Evolutionary conservation across 2,329 filamentous ascomycete species (phyloP).

Genomic region (Aspergillus sclerotialis): DNA sequence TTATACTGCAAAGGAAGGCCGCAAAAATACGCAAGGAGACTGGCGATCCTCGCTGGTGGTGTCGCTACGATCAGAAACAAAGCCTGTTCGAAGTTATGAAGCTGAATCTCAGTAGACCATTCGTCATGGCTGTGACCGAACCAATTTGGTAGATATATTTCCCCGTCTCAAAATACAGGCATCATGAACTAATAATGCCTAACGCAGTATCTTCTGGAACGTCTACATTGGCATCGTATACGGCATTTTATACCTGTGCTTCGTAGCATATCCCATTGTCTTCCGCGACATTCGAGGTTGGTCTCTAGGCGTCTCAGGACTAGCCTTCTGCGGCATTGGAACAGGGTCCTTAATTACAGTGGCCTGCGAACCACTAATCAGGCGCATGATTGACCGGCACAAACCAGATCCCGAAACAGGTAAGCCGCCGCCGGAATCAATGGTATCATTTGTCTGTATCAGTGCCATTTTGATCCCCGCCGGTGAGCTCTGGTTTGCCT

Average conservation of each 20-base stretch:
- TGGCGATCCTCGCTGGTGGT: slow-evolving; percentile 68
- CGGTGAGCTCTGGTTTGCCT: slow-evolving; percentile 80
- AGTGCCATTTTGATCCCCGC: slow-evolving; percentile 66
- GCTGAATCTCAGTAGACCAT: slow-evolving; percentile 68
- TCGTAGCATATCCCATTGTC: slow-evolving; percentile 83
- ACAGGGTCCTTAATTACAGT: slow-evolving; percentile 51
- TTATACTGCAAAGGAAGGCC: slow-evolving; percentile 61
- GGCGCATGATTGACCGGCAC: slow-evolving; percentile 70
- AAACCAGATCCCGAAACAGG: slow-evolving; percentile 68
- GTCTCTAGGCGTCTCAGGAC: slow-evolving; percentile 63
- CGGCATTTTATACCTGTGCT: slow-evolving; percentile 81
- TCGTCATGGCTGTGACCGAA: slow-evolving; percentile 70
- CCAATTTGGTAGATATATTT: slow-evolving; percentile 63
- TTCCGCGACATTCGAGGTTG: slow-evolving; percentile 71
- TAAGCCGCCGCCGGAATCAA: slow-evolving; percentile 68
- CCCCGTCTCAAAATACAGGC: too few species aligned
- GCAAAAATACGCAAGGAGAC: slow-evolving; percentile 59
- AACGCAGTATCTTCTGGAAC: slow-evolving; percentile 65
- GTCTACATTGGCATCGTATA: slow-evolving; percentile 70
- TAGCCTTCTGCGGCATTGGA: slow-evolving; percentile 69
- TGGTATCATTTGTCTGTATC: slow-evolving; percentile 71
- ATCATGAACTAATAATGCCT: too few species aligned
- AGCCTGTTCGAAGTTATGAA: slow-evolving; percentile 62
- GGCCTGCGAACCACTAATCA: slow-evolving; percentile 58
- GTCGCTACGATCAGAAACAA: slow-evolving; percentile 67